These are phyloP conservation scores for Xanthoparmelia taractica DNA, from an alignment of 495 filamentous ascomycete genomes.

Conservation along the genomic window DNA sequence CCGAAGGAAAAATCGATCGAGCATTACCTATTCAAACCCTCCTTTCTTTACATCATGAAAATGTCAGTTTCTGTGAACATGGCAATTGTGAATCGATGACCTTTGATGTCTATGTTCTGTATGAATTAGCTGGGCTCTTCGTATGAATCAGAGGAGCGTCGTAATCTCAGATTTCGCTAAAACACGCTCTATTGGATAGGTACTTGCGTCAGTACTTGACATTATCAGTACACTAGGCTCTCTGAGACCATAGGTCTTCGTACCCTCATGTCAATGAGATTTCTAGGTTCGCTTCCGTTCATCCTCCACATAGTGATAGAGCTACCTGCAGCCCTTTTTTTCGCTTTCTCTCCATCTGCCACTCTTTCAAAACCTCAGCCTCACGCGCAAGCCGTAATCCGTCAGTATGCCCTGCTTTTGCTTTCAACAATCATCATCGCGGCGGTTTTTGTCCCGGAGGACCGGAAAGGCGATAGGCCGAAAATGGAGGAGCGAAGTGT, in stretches of 20 bases:
- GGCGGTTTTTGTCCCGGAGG: constrained; percentile 24
- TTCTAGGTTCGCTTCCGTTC: constrained; percentile 21
- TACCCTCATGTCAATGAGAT: neutral
- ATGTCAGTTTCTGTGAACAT: neutral
- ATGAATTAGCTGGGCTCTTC: neutral
- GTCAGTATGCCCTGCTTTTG: constrained; percentile 34
- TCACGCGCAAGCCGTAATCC: constrained; percentile 29
- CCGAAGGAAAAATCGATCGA: neutral
- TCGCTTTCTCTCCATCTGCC: constrained; percentile 29
- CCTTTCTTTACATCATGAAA: neutral
- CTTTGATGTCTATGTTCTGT: too few species aligned
- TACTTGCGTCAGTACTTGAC: neutral
- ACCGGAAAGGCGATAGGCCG: constrained; percentile 12
- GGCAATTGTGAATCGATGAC: neutral
- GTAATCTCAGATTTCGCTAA: too few species aligned
- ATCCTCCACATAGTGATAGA: constrained; percentile 32
- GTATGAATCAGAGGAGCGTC: too few species aligned
- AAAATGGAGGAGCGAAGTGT: constrained; percentile 17
- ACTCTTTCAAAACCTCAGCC: constrained; percentile 28
- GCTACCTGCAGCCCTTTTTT: constrained; percentile 30
- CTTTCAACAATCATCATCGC: constrained; percentile 29
- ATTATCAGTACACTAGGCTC: neutral
- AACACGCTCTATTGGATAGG: neutral
- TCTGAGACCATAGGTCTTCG: neutral
- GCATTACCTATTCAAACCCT: too few species aligned